Conservation (phyloP, 306 rosid species). For the Rubus parviflorus region DNA sequence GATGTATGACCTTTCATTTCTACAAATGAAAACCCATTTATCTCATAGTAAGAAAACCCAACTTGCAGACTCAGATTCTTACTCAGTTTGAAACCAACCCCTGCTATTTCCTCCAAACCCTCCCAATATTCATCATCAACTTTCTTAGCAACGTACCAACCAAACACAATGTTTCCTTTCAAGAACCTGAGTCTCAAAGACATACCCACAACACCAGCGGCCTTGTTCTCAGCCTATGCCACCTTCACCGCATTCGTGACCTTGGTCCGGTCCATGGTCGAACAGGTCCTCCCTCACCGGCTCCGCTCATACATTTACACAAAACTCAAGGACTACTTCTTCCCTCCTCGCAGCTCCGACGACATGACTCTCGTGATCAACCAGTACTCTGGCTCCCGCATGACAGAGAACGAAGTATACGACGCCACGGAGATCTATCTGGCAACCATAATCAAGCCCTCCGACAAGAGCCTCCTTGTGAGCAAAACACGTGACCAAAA, state of each 20-base stretch:
- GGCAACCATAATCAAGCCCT: slow-evolving; percentile 21
- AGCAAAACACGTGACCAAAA: slow-evolving; percentile 25
- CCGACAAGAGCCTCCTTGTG: slow-evolving; percentile 24
- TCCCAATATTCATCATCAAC: not conserved
- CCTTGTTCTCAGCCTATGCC: slow-evolving; percentile 44
- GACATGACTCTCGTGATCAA: slow-evolving; percentile 33
- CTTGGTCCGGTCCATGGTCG: slow-evolving; percentile 36
- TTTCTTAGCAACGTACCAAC: not conserved
- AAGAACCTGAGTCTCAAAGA: slow-evolving; percentile 4
- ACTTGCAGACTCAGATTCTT: too few species aligned
- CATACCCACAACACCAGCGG: slow-evolving; percentile 28
- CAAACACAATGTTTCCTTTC: not conserved
- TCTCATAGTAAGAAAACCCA: too few species aligned
- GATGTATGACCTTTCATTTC: not conserved
- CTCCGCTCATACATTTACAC: slow-evolving; percentile 29
- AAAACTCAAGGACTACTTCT: slow-evolving; percentile 19
- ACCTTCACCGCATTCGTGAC: slow-evolving; percentile 34
- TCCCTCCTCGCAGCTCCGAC: slow-evolving; percentile 23
- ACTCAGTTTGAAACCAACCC: not conserved
- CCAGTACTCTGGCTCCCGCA: slow-evolving; percentile 12
- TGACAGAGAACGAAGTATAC: slow-evolving; percentile 37
- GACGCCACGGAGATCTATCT: slow-evolving; percentile 38
- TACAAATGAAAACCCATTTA: not conserved
- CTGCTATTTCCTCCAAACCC: not conserved
- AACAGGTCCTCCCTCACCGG: slow-evolving; percentile 32